These are phyloP conservation scores for Leccinum pachyderme DNA, from an alignment of 1,284 basidiomycete genomes.

Conservation along the genomic window DNA sequence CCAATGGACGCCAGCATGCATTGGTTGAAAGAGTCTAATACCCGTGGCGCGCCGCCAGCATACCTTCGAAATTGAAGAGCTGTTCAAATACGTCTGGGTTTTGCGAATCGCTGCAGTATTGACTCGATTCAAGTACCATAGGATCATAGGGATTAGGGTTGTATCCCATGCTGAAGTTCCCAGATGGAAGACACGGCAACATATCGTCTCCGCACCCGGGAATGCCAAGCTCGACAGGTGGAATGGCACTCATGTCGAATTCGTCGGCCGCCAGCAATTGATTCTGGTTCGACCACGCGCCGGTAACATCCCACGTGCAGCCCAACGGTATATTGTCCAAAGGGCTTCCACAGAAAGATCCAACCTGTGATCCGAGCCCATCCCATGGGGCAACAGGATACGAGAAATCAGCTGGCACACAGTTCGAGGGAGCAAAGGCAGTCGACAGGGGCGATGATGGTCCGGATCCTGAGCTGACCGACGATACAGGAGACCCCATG, in stretches of 20 bases:
- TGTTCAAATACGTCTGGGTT: constrained; percentile 33
- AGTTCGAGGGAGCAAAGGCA: constrained; percentile 29
- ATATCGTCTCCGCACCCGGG: constrained; percentile 31
- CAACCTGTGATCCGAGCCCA: constrained; percentile 11
- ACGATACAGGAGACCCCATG: constrained; percentile 30
- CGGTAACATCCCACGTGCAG: constrained; percentile 38
- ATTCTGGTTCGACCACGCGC: constrained; percentile 33
- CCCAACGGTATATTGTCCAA: constrained; percentile 27
- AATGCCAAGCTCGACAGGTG: constrained; percentile 46
- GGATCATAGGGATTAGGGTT: constrained; percentile 24
- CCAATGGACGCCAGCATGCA: constrained; percentile 39
- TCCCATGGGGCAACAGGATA: constrained; percentile 24
- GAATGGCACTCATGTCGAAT: constrained; percentile 46
- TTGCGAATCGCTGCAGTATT: constrained; percentile 29
- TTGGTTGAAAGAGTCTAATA: constrained; percentile 32
- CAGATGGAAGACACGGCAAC: constrained; percentile 8
- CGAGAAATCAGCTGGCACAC: constrained; percentile 15
- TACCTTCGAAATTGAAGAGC: constrained; percentile 33
- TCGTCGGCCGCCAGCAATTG: constrained; percentile 43
- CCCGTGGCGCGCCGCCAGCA: constrained; percentile 32
- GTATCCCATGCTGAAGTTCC: constrained; percentile 23
- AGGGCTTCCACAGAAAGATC: constrained; percentile 19
- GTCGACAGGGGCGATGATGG: constrained; percentile 29
- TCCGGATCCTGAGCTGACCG: constrained; percentile 33
- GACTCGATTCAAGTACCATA: constrained; percentile 25